Evolutionary conservation across 2,329 filamentous ascomycete species (phyloP).

Genomic region (Aspergillus bombycis): DNA sequence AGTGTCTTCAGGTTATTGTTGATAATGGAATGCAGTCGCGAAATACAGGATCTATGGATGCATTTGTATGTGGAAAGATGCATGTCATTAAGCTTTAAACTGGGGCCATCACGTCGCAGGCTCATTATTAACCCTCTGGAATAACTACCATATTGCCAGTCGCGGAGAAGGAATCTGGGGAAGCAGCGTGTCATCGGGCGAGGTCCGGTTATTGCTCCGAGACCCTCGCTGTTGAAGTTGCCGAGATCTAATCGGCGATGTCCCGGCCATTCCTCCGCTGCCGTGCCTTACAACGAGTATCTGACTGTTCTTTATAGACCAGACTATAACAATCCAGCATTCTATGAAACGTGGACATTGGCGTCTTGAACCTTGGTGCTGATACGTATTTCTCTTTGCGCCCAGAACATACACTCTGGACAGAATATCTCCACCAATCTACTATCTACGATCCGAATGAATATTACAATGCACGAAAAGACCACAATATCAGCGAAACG

Average conservation of each 20-base stretch:
- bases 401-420: rapidly evolving
- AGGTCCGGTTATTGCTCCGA: neutral
- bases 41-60: neutral
- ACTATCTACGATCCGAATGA: neutral
- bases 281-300: neutral
- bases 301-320: neutral
- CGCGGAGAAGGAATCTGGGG: neutral
- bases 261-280: neutral
- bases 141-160: neutral
- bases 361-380: no score
- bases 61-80: neutral
- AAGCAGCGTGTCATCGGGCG: neutral
- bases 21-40: neutral
- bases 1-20: neutral
- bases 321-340: neutral
- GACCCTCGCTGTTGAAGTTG: neutral
- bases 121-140: neutral
- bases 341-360: neutral
- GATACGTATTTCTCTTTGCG: neutral
- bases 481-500: neutral
- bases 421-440: neutral
- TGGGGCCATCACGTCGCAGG: neutral
- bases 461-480: neutral
- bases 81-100: neutral
- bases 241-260: neutral